Evolutionary conservation across 2,329 filamentous ascomycete genomes (phyloP).

Genomic region (Xylariales sp.): DNA sequence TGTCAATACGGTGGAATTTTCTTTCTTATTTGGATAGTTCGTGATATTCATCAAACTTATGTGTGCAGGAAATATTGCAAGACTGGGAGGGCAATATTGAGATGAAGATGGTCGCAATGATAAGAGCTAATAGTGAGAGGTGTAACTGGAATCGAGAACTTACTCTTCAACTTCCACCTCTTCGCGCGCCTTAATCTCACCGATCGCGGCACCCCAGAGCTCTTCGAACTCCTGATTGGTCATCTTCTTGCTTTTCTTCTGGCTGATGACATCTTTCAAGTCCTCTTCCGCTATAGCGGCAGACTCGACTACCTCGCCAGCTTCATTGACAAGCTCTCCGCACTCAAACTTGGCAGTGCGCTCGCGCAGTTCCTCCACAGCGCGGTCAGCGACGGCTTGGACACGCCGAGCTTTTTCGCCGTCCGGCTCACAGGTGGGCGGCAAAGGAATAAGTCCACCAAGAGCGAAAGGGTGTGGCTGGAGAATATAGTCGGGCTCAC

Average conservation of each 20-base stretch:
- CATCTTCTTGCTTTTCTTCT: constrained; percentile 78
- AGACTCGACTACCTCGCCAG: constrained; percentile 53
- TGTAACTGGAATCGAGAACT: constrained; percentile 4
- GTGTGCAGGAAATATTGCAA: constrained; percentile 15
- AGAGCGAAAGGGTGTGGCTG: constrained; percentile 80
- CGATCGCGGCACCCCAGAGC: constrained; percentile 71
- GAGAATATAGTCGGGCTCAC: constrained; percentile 83
- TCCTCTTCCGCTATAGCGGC: constrained; percentile 63
- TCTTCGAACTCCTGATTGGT: constrained; percentile 88
- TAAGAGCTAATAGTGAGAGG: constrained; percentile 5
- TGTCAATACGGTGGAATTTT: too few species aligned
- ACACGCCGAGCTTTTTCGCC: constrained; percentile 86
- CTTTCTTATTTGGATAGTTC: too few species aligned
- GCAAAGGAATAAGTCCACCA: constrained; percentile 74
- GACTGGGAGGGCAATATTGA: constrained; percentile 3
- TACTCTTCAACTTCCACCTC: constrained; percentile 56
- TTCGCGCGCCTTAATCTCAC: constrained; percentile 62
- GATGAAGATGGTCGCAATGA: not conserved
- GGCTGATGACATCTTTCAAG: constrained; percentile 71
- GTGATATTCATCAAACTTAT: constrained; percentile 47
- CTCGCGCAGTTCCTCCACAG: constrained; percentile 80
- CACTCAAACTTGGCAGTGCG: constrained; percentile 89
- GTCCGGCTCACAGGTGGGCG: constrained; percentile 91
- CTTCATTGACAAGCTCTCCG: constrained; percentile 62
- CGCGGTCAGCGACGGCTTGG: constrained; percentile 81